Conservation (phyloP, 805 yeast species). For the Pichia heedii region DNA sequence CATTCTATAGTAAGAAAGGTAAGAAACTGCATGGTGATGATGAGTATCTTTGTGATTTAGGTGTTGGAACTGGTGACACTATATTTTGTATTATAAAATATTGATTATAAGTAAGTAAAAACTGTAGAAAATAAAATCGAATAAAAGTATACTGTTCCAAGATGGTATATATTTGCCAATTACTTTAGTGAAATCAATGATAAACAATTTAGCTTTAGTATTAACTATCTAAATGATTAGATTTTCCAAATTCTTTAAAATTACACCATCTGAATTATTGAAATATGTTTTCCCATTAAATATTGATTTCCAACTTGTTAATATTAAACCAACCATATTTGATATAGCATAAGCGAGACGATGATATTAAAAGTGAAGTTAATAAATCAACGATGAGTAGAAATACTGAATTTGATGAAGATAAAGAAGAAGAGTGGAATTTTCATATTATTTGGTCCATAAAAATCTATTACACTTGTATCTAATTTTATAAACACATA, state of each 20-base stretch:
- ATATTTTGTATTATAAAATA: conserved; percentile 28
- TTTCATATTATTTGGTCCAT: conserved; percentile 64
- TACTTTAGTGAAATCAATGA: conserved; percentile 26
- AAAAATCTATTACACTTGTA: too few relatives aligned
- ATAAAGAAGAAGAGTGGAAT: conserved; percentile 44
- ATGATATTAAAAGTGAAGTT: conserved; percentile 14
- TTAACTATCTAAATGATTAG: conserved; percentile 22
- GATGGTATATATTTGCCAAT: conserved; percentile 41
- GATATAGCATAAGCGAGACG: conserved; percentile 64
- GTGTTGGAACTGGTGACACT: conserved; percentile 45
- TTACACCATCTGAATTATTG: conserved; percentile 24
- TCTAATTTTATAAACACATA: too few relatives aligned
- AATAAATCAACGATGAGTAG: conserved; percentile 2
- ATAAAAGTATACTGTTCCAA: too few relatives aligned
- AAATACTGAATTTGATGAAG: conserved; percentile 11
- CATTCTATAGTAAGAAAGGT: conserved; percentile 27
- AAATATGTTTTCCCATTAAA: conserved; percentile 25
- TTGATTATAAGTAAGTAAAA: neutral
- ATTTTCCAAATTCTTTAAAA: conserved; percentile 22
- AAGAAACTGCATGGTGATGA: conserved; percentile 32
- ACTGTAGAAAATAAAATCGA: too few relatives aligned
- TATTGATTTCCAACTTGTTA: conserved; percentile 45
- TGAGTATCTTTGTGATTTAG: conserved; percentile 40
- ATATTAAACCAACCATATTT: conserved; percentile 82
- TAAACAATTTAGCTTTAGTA: conserved; percentile 3